Conservation (phyloP, 768 basidiomycete species). For the Rhizopogon vesiculosus region DNA sequence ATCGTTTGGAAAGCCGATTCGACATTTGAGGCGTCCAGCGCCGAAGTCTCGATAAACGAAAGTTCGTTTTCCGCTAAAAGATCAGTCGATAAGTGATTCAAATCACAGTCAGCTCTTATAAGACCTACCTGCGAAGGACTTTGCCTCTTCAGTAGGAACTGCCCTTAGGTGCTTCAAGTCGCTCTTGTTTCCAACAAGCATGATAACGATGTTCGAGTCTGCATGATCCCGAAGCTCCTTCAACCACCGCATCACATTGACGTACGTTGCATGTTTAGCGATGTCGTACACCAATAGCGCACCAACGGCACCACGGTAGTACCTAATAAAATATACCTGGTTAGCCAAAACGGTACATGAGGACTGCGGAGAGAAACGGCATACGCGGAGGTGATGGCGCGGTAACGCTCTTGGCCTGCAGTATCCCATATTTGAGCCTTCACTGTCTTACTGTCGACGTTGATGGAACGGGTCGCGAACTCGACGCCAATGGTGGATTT, state of each 20-base stretch:
- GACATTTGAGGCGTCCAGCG: conserved; percentile 99
- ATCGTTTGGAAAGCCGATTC: conserved; percentile 97
- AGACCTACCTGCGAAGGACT: conserved; percentile 77
- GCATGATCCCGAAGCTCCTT: conserved; percentile 97
- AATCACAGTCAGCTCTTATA: neutral
- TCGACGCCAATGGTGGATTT: conserved; percentile 99
- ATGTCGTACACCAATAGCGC: conserved; percentile 94
- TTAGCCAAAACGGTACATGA: neutral
- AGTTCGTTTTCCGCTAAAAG: conserved; percentile 81
- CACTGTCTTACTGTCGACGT: conserved; percentile 93
- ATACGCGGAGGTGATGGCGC: conserved; percentile 95
- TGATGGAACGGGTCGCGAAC: conserved; percentile 94
- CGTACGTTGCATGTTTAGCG: conserved; percentile 90
- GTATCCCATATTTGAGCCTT: conserved; percentile 99
- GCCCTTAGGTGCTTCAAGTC: conserved; percentile 97
- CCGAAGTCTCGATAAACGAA: conserved; percentile 98
- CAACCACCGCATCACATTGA: conserved; percentile 92
- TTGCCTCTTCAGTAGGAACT: conserved; percentile 97
- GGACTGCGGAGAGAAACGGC: conserved; percentile 18
- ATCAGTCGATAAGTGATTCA: neutral
- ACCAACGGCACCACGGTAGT: conserved; percentile 96
- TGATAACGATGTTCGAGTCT: conserved; percentile 89
- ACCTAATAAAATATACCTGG: conserved; percentile 41
- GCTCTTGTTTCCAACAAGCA: conserved; percentile 98
- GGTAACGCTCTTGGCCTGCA: conserved; percentile 96